These are phyloP conservation scores for Xylaria grammica DNA, from an alignment of 495 filamentous ascomycete genomes.

Conservation along the genomic window DNA sequence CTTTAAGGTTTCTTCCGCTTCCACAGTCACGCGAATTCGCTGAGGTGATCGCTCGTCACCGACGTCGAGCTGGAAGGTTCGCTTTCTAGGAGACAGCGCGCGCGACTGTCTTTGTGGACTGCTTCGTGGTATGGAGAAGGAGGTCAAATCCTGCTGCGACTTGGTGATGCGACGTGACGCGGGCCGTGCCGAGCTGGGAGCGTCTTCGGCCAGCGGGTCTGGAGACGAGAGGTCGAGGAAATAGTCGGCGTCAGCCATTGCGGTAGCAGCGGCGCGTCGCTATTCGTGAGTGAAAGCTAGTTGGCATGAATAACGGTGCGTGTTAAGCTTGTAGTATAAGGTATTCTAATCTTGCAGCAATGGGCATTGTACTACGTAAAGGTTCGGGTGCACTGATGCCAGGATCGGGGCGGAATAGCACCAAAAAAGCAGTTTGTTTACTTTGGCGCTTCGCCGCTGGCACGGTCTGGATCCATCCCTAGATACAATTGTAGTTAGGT, in stretches of 20 bases:
- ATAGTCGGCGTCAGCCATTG: constrained; percentile 31
- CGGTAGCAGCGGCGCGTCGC: constrained; percentile 20
- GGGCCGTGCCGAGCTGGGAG: constrained; percentile 37
- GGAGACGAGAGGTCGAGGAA: constrained; percentile 52
- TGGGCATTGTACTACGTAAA: constrained; percentile 10
- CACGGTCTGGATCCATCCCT: constrained; percentile 19
- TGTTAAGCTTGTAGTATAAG: not conserved
- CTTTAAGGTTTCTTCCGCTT: constrained; percentile 47
- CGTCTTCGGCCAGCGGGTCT: constrained; percentile 51
- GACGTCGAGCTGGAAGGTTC: constrained; percentile 59
- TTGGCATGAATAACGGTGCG: constrained; percentile 14
- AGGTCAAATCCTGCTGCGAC: constrained; percentile 30
- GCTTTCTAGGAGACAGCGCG: constrained; percentile 52
- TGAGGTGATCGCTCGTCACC: constrained; percentile 55
- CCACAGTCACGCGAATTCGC: constrained; percentile 58
- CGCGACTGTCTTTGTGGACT: constrained; percentile 27
- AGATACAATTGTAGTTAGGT: not conserved
- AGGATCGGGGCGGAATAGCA: constrained; percentile 15
- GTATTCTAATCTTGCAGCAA: constrained; percentile 10
- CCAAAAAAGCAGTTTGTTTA: constrained; percentile 43
- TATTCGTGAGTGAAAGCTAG: not conserved
- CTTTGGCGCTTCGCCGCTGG: constrained; percentile 30
- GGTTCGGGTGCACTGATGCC: constrained; percentile 19
- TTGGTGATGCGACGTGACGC: constrained; percentile 34
- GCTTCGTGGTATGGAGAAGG: constrained; percentile 26